Evolutionary conservation across 169 alveolate species (phyloP), one percentile per base, ranked within the genome.

Genomic region (Gregarina niphandrodes): DNA sequence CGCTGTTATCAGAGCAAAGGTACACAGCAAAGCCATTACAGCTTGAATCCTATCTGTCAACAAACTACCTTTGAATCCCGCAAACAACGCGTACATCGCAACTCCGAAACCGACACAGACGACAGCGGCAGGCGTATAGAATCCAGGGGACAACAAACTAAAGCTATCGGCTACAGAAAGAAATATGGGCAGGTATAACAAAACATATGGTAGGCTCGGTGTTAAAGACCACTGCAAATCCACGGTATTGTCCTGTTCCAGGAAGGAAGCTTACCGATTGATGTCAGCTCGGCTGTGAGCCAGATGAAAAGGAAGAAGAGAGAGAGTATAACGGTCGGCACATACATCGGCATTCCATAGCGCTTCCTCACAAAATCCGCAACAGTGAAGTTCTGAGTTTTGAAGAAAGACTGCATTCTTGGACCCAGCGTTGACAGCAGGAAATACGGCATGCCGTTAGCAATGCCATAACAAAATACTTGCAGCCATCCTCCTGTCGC

Each of bases 261-360:
- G 62, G 11, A 3, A 53, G 15, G 12, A 42, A 40, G 3, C 11
- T 26, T 1, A 4, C 53, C 63, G 6, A 53, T 37, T 11, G 56
- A 44, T 0, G 63, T 53, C 5, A 53, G 42, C 28, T 53, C 63
- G 0, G 35, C 23, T 1, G 43, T 32, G 3, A 53, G 50, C 9
- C 21, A 5, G 16, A 45, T 7, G 16, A 42, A 53, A 54, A 53
- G 43, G 45, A 19, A 44, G 15, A 11, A 15, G 4, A 53, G 34
- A 4, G 63, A 53, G 9, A 53, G 24, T 4, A 6, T 2, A 7
- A 50, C 24, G 3, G 42, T 34, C 15, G 20, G 35, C 17, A 39
- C 26, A 23, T 46, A 45, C 6, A 45, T 45, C 12, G n/a, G 16
- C 0, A 11, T 21, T 16, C 63, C 63, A 12, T 37, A 53, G 2